Evolutionary conservation across 2,329 filamentous ascomycete genomes (phyloP), one percentile per base, ranked within the genome.

Genomic region (Kalmusia sp.): DNA sequence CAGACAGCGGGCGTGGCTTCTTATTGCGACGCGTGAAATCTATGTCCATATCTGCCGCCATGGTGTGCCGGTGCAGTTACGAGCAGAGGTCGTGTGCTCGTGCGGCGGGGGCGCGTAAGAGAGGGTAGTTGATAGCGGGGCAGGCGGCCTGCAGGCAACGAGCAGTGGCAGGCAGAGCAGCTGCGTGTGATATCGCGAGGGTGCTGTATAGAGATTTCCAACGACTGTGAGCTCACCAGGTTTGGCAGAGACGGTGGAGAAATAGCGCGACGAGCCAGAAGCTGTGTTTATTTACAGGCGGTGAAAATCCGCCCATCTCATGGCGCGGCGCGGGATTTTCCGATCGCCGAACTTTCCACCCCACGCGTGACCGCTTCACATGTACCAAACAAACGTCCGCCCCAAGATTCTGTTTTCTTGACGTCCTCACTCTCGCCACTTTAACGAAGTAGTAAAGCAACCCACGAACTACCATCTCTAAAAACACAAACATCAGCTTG

Each of bases 1-100:
- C 92, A 27, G 88, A 86, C 52, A 99, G 80, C 58, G 88, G 84
- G 57, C 93, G 87, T 35, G 95, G 91, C 73, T 86, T 85, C 79
- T 90, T 89, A 80, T 98, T 98, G 73, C 93, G 90, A 74, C 93
- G 87, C 66, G 82, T 88, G 65, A 85, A 85, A 78, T 98, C 93
- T 69, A 96, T 92, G 68, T 88, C 84, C 73, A 83, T 67, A 34
- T 68, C 67, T 40, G 61, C 62, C 39, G 70, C 59, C 69, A 72
- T 74, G 41, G 40, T 59, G 58, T 43, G 49, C n/a, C 30, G 40
- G 49, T 37, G 43, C 28, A 28, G 43, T 43, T 51, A 35, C 49
- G 53, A 52, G 46, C 53, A 22, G 44, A 30, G 64, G 63, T 70
- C 64, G 68, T 69, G 65, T 71, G 68, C 67, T 43, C 39, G 45